Conservation (phyloP, 2,329 filamentous ascomycete genomes). For the Colletotrichum sp. region DNA sequence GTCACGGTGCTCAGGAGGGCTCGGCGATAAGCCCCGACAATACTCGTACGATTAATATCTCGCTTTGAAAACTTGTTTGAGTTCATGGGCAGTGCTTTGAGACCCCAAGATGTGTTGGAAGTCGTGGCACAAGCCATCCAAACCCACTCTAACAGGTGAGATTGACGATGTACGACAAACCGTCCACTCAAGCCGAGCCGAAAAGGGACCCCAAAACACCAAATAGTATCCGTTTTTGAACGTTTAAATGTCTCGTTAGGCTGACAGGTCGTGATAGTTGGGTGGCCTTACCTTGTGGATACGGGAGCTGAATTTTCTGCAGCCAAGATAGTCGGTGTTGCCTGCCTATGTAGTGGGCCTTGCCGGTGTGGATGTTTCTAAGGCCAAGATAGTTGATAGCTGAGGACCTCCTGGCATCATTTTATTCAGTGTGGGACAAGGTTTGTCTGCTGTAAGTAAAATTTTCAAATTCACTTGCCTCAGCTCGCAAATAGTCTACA, state of each 20-base stretch:
- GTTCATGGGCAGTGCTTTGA: not conserved
- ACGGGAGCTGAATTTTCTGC: not conserved
- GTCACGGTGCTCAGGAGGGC: not conserved
- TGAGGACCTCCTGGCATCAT: not conserved
- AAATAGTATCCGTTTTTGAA: not conserved
- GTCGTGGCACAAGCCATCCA: not conserved
- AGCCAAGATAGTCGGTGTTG: not conserved
- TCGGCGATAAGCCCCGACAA: not conserved
- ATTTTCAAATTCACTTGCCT: fast-evolving
- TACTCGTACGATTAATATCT: not conserved
- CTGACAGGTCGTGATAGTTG: not conserved
- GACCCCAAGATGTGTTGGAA: not conserved
- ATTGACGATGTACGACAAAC: not conserved
- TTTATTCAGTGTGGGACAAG: not conserved
- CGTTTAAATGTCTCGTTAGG: not conserved
- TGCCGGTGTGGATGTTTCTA: not conserved
- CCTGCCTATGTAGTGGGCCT: not conserved
- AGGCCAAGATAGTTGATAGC: not conserved
- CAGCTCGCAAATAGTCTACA: not conserved
- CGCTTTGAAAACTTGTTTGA: not conserved
- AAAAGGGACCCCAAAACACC: not conserved
- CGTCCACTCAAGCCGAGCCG: not conserved
- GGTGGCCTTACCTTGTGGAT: not conserved
- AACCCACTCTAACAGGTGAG: not conserved
- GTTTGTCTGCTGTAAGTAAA: not conserved